Conservation (phyloP, 768 basidiomycete genomes). For the Lentinula guzmanii region DNA sequence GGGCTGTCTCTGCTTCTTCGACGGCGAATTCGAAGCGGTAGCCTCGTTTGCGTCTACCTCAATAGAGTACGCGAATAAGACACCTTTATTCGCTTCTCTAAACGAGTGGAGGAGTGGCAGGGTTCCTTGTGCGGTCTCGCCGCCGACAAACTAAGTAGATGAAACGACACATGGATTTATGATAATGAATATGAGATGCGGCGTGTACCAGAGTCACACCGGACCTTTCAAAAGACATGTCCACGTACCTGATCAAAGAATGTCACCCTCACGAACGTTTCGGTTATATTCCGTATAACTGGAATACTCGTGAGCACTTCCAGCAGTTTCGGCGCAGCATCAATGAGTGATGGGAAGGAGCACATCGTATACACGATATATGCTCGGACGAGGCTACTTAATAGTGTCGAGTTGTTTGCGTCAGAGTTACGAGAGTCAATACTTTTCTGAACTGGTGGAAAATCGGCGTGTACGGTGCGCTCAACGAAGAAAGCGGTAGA, state of each 20-base stretch:
- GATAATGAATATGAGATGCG: too few species aligned
- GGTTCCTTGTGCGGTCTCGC: conserved; percentile 68
- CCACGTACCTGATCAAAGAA: conserved; percentile 76
- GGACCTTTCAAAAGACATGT: not conserved
- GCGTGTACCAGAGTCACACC: not conserved
- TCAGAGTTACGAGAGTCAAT: too few species aligned
- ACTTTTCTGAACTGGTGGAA: too few species aligned
- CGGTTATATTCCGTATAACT: conserved; percentile 58
- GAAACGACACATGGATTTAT: not conserved
- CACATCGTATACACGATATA: conserved; percentile 82
- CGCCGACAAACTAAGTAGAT: conserved; percentile 72
- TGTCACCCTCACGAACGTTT: conserved; percentile 66
- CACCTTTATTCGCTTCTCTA: conserved; percentile 64
- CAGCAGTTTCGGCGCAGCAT: conserved; percentile 65
- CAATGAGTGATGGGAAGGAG: conserved; percentile 71
- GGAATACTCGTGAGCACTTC: conserved; percentile 43
- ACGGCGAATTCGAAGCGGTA: conserved; percentile 19
- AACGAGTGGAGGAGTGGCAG: conserved; percentile 59
- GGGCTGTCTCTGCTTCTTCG: conserved; percentile 18
- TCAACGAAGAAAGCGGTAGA: not conserved
- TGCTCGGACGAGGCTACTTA: conserved; percentile 50
- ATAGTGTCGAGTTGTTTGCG: conserved; percentile 7
- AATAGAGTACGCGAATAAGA: conserved; percentile 78
- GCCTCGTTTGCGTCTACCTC: conserved; percentile 69
- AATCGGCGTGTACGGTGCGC: not conserved